Evolutionary conservation across 2,329 filamentous ascomycete genomes (phyloP).

Genomic region (Capronia americana): DNA sequence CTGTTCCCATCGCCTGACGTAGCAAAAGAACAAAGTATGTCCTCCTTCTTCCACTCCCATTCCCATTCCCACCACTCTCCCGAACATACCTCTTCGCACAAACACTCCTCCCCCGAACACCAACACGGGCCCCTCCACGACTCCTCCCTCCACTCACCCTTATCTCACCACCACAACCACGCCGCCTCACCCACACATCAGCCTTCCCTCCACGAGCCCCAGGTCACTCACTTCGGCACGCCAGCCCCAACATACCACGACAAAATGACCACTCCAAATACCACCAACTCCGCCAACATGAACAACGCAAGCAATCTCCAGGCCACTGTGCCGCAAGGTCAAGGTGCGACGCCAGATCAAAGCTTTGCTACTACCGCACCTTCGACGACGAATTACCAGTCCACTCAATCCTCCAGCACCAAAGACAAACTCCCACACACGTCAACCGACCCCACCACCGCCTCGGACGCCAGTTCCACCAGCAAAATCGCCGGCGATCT

Average conservation of each 20-base stretch:
- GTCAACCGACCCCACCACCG: constrained; percentile 33
- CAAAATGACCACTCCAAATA: not conserved
- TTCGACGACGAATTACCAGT: not conserved
- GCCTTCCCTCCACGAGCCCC: not conserved
- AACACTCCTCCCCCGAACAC: not conserved
- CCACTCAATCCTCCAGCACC: not conserved
- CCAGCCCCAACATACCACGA: not conserved
- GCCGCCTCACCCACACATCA: constrained; percentile 5
- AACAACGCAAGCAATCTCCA: constrained; percentile 3
- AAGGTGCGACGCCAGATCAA: not conserved
- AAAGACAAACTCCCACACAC: not conserved
- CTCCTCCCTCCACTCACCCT: not conserved
- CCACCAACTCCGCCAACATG: not conserved
- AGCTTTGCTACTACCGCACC: not conserved
- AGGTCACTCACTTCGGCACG: not conserved
- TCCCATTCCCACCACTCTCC: not conserved
- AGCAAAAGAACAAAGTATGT: not conserved
- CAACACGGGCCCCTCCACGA: not conserved
- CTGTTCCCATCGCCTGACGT: not conserved
- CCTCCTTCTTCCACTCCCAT: not conserved
- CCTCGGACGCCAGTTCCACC: constrained; percentile 21
- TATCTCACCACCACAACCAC: not conserved
- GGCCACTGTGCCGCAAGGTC: not conserved
- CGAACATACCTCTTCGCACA: not conserved
- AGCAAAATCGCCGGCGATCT: constrained; percentile 34